These are phyloP conservation scores for Coemansia asiatica DNA, from an alignment of 192 early-diverging fungal genomes.

Conservation along the genomic window DNA sequence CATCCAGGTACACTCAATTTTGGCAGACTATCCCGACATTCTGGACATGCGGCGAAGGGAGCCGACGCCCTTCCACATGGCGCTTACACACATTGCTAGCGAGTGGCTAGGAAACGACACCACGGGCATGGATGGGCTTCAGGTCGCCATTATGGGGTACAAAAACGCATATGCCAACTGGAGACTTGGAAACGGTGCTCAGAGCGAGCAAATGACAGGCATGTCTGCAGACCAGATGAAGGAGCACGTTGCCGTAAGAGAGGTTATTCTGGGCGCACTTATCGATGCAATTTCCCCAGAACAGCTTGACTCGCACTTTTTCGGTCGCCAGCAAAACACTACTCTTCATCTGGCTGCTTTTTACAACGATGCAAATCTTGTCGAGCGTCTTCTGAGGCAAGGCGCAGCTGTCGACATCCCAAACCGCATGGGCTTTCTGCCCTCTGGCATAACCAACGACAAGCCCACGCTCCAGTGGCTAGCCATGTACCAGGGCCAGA, in stretches of 20 bases:
- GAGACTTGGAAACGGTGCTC: slow-evolving; percentile 49
- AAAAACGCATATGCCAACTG: slow-evolving; percentile 57
- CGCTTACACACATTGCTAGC: slow-evolving; percentile 51
- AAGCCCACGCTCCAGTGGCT: slow-evolving; percentile 53
- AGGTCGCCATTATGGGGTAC: slow-evolving; percentile 57
- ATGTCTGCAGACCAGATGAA: slow-evolving; percentile 53
- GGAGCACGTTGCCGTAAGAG: slow-evolving; percentile 52
- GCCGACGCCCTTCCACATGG: slow-evolving; percentile 54
- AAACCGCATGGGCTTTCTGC: slow-evolving; percentile 53
- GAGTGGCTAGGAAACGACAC: slow-evolving; percentile 57
- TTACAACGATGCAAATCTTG: slow-evolving; percentile 54
- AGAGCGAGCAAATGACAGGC: slow-evolving; percentile 43
- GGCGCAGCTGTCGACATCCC: slow-evolving; percentile 53
- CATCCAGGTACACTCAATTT: slow-evolving; percentile 55
- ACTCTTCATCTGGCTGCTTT: slow-evolving; percentile 57
- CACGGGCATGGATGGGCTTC: slow-evolving; percentile 57
- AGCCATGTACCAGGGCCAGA: slow-evolving; percentile 48
- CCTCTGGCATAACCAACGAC: slow-evolving; percentile 51
- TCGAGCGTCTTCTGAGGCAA: slow-evolving; percentile 50
- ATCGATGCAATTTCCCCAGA: slow-evolving; percentile 52
- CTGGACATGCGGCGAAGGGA: slow-evolving; percentile 54
- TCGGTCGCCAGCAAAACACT: slow-evolving; percentile 54
- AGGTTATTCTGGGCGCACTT: slow-evolving; percentile 53
- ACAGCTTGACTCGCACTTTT: slow-evolving; percentile 56
- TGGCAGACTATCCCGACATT: slow-evolving; percentile 49